phyloP scores from a whole-genome alignment of 2,329 filamentous ascomycete species.

The Tricladium varicosporioides region DNA sequence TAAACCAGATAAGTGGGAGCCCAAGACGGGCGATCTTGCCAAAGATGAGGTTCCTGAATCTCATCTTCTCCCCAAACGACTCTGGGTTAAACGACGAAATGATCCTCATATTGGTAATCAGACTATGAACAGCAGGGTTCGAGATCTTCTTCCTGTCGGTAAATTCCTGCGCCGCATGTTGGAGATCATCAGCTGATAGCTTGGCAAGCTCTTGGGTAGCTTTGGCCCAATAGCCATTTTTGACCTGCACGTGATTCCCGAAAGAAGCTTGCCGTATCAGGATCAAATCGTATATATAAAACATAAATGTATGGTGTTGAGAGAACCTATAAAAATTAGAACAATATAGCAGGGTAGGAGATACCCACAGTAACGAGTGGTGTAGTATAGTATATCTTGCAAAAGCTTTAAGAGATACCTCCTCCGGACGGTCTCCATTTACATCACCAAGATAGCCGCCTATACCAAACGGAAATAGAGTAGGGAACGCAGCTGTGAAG shows the following conservation, averaged over 20 bases:
- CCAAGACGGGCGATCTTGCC: conserved; percentile 9
- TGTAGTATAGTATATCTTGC: conserved; percentile 9
- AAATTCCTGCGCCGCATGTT: conserved; percentile 9
- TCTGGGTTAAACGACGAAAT: conserved; percentile 17
- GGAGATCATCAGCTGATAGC: conserved; percentile 10
- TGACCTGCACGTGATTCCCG: conserved; percentile 10
- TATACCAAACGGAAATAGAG: conserved; percentile 3
- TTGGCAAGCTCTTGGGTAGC: conserved; percentile 9
- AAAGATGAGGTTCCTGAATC: conserved; percentile 10
- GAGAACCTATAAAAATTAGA: conserved; percentile 9
- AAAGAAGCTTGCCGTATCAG: conserved; percentile 14
- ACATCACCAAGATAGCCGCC: conserved; percentile 2
- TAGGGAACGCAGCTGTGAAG: background rate
- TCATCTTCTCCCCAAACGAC: conserved; percentile 14
- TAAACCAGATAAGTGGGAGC: conserved; percentile 14
- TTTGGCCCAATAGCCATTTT: conserved; percentile 8
- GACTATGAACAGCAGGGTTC: conserved; percentile 14
- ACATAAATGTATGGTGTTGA: conserved; percentile 15
- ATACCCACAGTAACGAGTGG: conserved; percentile 11
- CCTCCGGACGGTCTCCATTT: background rate
- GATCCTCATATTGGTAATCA: conserved; percentile 19
- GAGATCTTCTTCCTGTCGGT: conserved; percentile 13
- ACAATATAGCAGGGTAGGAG: background rate
- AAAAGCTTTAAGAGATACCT: conserved; percentile 6
- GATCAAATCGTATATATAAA: conserved; percentile 16